Conservation (phyloP, 2,329 filamentous ascomycete genomes). For the Alternaria brassicae region DNA sequence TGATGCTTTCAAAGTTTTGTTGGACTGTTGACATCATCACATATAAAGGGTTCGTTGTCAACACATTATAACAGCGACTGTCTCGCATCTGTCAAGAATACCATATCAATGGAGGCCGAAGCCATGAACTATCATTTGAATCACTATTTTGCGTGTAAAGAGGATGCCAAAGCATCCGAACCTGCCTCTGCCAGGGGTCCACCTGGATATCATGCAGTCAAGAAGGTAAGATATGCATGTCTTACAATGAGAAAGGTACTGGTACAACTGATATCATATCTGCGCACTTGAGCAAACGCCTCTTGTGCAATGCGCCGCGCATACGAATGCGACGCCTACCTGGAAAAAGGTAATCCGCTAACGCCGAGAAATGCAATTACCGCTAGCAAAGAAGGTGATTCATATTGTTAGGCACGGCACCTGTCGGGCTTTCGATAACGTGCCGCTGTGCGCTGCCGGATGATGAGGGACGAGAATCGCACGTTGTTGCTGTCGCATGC, state of each 20-base stretch:
- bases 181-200: constrained; percentile 16
- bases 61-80: not conserved
- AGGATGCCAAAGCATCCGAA: constrained; percentile 7
- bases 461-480: constrained; percentile 37
- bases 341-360: constrained; percentile 14
- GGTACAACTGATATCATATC: constrained; percentile 19
- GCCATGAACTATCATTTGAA: constrained; percentile 10
- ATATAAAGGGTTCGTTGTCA: not conserved
- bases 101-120: constrained; percentile 19
- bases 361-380: constrained; percentile 35
- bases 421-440: constrained; percentile 32
- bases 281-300: constrained; percentile 25
- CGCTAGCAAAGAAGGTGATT: constrained; percentile 27
- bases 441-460: constrained; percentile 32
- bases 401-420: constrained; percentile 33
- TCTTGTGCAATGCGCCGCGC: constrained; percentile 23
- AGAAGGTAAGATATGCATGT: constrained; percentile 25
- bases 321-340: constrained; percentile 3
- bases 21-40: not conserved
- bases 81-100: constrained; percentile 3
- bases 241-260: constrained; percentile 20
- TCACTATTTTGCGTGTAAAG: constrained; percentile 11
- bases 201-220: constrained; percentile 42
- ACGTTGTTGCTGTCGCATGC: constrained; percentile 17
- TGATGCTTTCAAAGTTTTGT: not conserved